Evolutionary conservation across 495 filamentous ascomycete species (phyloP), one percentile per base, ranked within the genome.

Genomic region (Penicillium ochrochloron): DNA sequence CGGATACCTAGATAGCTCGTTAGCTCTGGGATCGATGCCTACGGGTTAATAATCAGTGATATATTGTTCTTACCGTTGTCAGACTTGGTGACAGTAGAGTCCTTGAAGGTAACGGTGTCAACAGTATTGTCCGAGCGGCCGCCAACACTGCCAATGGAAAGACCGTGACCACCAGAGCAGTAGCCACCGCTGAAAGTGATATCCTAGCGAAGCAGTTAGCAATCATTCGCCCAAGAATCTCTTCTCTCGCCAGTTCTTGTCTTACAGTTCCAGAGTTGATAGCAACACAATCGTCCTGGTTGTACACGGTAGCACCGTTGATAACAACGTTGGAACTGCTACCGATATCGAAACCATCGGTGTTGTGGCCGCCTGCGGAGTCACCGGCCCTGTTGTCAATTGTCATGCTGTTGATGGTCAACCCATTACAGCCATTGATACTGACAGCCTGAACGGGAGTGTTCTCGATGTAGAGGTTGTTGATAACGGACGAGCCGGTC

Each of bases 221-320:
- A 52, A 15, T 17, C 15, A 25, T 17, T 14, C 29, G 27, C 9
- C 27, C 27, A 12, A 4, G 10, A 21, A 21, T 1, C 5, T 29
- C 10, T 25, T 44, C 0, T 15, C 2, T 25, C 17, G 17, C 7
- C 15, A 8, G 35, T 8, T 3, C 2, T 27, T 21, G 17, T 37
- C 33, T 41, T 66, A 71, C 69, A 29, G 69, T 66, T 31, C 69
- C 69, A 41, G 69, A 84, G 70, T 88, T 90, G 64, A 90, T 67
- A 11, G 88, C 88, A 19, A 90, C 71, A 66, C 88, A 90, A 65
- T 90, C 88, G 64, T 89, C 88, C 71, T 90, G 88, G 67, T 86
- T 90, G 61, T 85, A 78, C 3, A 89, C 81, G 25, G 70, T 84
- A 11, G 84, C 83, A 23, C 79, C 78, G n/a, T 73, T 76, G 64